These are phyloP conservation scores for Cenococcum geophilum DNA, from an alignment of 495 filamentous ascomycete genomes.

Conservation along the genomic window DNA sequence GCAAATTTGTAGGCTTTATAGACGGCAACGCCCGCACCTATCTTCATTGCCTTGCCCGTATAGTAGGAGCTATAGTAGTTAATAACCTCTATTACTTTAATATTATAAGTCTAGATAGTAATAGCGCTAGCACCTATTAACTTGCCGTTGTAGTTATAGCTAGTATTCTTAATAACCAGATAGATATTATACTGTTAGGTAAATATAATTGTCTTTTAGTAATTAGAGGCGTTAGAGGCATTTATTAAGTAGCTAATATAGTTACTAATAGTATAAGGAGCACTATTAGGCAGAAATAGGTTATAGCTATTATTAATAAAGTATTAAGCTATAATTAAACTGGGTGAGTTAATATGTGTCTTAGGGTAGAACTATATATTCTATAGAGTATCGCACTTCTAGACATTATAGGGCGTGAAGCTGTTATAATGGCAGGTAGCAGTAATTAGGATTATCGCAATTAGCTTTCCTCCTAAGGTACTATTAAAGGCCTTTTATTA, in stretches of 20 bases:
- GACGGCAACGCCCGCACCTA: constrained; percentile 12
- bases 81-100: not conserved
- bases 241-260: not conserved
- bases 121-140: too few relatives aligned
- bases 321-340: not conserved
- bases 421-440: constrained; percentile 18
- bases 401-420: not conserved
- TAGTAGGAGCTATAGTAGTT: constrained; percentile 9
- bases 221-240: not conserved
- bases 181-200: not conserved
- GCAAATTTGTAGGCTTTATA: constrained; percentile 5
- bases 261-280: not conserved
- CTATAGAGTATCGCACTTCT: not conserved
- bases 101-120: too few relatives aligned
- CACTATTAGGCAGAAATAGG: not conserved
- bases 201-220: not conserved
- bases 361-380: not conserved
- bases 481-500: constrained; percentile 24
- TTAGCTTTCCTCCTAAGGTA: constrained; percentile 23
- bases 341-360: not conserved
- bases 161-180: not conserved
- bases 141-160: not conserved
- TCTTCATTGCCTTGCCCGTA: constrained; percentile 8
- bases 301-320: not conserved
- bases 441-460: constrained; percentile 24